Evolutionary conservation across 179 eudicot species (phyloP).

Genomic region (Corrigiola litoralis): DNA sequence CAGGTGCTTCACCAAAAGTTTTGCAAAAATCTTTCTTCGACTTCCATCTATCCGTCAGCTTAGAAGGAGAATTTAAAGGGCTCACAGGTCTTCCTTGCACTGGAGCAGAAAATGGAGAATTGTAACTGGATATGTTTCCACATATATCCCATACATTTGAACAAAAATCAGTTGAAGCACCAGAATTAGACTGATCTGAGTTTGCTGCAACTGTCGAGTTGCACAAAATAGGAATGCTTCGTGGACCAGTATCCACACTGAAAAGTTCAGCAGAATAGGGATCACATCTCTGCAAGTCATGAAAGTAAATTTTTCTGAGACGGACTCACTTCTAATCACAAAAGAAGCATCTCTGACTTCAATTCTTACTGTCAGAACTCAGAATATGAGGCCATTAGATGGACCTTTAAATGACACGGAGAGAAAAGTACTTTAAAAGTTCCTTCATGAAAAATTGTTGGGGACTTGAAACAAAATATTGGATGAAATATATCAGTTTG

Average conservation of each 20-base stretch:
- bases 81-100: background rate
- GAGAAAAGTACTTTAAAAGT: background rate
- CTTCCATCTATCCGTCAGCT: constrained; percentile 11
- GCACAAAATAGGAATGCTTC: constrained; percentile 9
- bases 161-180: constrained; percentile 12
- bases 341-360: no score
- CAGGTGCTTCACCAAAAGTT: constrained; percentile 4
- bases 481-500: no score
- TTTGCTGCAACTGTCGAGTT: constrained; percentile 5
- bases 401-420: background rate
- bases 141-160: constrained; percentile 14
- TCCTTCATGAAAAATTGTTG: no score
- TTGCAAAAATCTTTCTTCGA: constrained; percentile 13
- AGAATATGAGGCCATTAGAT: no score
- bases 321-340: no score
- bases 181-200: background rate
- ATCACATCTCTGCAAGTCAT: constrained; percentile 19
- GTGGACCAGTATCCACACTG: background rate
- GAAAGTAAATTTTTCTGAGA: no score
- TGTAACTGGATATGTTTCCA: constrained; percentile 8
- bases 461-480: no score
- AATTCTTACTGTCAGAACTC: no score
- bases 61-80: background rate
- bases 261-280: constrained; percentile 9
- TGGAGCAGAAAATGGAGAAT: constrained; percentile 9